These are phyloP conservation scores for Diaporthe ilicicola DNA, from an alignment of 2,329 filamentous ascomycete genomes.

Conservation along the genomic window DNA sequence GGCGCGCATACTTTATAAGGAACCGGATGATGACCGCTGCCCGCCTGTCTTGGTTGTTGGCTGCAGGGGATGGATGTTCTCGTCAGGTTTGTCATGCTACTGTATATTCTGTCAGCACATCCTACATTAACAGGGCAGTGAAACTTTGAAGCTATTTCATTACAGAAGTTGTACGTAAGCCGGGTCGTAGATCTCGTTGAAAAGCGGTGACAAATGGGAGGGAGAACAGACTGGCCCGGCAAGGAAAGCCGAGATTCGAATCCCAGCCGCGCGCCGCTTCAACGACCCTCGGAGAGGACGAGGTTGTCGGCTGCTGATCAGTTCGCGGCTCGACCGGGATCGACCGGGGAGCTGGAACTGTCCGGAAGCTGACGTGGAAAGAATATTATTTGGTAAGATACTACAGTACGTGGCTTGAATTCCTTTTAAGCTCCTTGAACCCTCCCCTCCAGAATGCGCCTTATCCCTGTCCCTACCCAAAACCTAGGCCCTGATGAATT, in stretches of 20 bases:
- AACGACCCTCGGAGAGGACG: not conserved
- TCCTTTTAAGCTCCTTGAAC: not conserved
- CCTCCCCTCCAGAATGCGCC: not conserved
- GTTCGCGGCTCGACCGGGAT: too few species aligned
- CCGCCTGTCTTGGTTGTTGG: not conserved
- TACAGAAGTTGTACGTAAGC: conserved; percentile 2
- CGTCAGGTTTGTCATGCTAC: not conserved
- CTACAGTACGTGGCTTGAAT: not conserved
- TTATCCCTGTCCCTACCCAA: not conserved
- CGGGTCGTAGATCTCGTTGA: not conserved
- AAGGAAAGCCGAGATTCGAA: conserved; percentile 5
- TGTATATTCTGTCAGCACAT: not conserved
- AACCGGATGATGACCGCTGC: conserved; percentile 9
- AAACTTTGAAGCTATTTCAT: not conserved
- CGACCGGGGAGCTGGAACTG: not conserved
- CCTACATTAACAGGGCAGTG: not conserved
- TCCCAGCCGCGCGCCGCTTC: not conserved
- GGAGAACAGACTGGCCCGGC: not conserved
- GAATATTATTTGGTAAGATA: not conserved
- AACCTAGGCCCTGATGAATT: conserved; percentile 14
- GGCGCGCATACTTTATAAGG: not conserved
- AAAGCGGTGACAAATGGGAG: conserved; percentile 5
- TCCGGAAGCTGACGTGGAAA: not conserved
- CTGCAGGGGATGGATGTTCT: not conserved
- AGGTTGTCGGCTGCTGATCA: not conserved